Percentiles rank a stretch among this genome's conserved stretches.
These are phyloP conservation scores for Colletotrichum shisoi DNA, from an alignment of 2,329 filamentous ascomycete genomes.

Conservation along the genomic window DNA sequence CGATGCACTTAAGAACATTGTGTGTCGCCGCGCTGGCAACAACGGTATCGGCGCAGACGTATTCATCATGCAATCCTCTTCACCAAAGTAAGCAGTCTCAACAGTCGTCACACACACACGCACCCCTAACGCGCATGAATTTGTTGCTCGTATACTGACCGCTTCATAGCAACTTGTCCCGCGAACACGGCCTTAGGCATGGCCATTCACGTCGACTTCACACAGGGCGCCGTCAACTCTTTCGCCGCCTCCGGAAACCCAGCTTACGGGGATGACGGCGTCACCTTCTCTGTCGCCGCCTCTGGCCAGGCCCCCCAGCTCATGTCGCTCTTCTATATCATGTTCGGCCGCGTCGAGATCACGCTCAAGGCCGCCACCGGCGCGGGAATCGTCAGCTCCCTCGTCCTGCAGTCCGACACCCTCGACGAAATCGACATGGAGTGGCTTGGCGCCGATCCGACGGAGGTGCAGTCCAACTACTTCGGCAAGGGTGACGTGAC, in stretches of 20 bases:
- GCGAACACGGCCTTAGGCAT: constrained; percentile 81
- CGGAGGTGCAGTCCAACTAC: constrained; percentile 93
- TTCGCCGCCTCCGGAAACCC: constrained; percentile 76
- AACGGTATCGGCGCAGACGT: constrained; percentile 51
- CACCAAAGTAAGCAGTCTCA: constrained; percentile 44
- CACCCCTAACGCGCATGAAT: not conserved
- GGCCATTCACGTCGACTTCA: constrained; percentile 86
- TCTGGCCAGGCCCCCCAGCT: constrained; percentile 87
- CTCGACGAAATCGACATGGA: constrained; percentile 98
- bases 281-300: constrained; percentile 78
- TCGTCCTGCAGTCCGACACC: constrained; percentile 88
- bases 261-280: constrained; percentile 79
- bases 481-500: constrained; percentile 91
- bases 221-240: constrained; percentile 76
- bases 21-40: constrained; percentile 42
- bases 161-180: constrained; percentile 66
- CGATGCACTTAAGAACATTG: constrained; percentile 32
- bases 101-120: not conserved
- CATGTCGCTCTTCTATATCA: constrained; percentile 94
- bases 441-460: constrained; percentile 81
- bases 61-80: constrained; percentile 53
- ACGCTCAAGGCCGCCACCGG: constrained; percentile 87
- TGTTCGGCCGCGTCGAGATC: constrained; percentile 93
- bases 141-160: not conserved
- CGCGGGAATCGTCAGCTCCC: constrained; percentile 88